Base-by-base conservation (phyloP, 106 monocot species). In the Apostasia ramifera region DNA sequence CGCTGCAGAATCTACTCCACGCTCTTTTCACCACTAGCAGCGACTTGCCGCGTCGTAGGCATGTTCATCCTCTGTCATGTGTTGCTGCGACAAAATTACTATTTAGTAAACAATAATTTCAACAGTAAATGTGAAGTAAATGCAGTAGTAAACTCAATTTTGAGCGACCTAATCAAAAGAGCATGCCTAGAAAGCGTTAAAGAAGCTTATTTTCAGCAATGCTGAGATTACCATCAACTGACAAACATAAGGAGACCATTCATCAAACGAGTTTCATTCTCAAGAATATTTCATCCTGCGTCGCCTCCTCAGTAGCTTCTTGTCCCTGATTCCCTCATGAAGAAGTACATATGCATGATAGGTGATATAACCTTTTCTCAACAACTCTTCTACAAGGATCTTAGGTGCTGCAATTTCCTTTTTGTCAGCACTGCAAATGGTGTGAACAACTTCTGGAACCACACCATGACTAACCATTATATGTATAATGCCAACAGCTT, bases 331-430 rank as follows among this genome's bases (percentile, higher is more conserved):
- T 61, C 95, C 95, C 62, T 97, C 92, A 79, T 86, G 83, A 10
- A 97, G 89, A 76, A 91, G 74, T 60, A 92, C 95, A 74, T 97
- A 92, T 1, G 92, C 78, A 83, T 54, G 58, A 65, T 92, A 92
- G 15, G 86, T 79, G 69, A 97, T 97, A 71, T 89, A 74, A 40
- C 86, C 77, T 59, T 86, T 97, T 74, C 79, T 92, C 73, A 89
- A n/a, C 62, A 97, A 65, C 63, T 97, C 95, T 76, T 97, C 95
- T 45, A 97, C 67, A 50, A 97, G 78, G 61, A 92, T 86, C 76
- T 97, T 97, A 1, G 95, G 95, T 68, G 95, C 92, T 51, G 92
- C 95, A 67, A 89, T 82, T 70, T 81, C 89, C 74, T 66, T 86
- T 61, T 97, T 97, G 63, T 97, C 95, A 73, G 75, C 61, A 67